Evolutionary conservation across 257 asterid species (phyloP), one percentile per base, ranked within the genome.

Genomic region (Knoxia roxburghii): DNA sequence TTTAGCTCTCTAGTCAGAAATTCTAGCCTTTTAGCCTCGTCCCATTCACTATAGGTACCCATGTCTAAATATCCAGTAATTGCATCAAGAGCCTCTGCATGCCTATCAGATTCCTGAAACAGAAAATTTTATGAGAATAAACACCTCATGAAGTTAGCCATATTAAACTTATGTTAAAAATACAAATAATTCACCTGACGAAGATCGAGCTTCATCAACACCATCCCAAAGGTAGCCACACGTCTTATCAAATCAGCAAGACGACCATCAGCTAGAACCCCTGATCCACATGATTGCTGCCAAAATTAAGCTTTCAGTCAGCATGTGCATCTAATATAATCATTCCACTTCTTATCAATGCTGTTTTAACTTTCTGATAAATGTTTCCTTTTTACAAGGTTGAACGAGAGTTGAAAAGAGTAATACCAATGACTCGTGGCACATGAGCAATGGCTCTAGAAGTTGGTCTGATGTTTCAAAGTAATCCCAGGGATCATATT

Each of bases 11-110:
- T 82, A 17, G 89, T 89, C 79, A 93, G 80, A 73, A 93, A 93
- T 46, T 90, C 95, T n/a, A 90, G 85, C 76, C 80, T 93, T 76
- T 72, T 84, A 26, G 78, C 94, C 85, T 93, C 99, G 69, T 88
- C 90, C 99, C 99, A 93, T 75, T 90, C 95, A 69, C 96, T 90
- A 55, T 93, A 93, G 65, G 90, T 79, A 45, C 97, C 99, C 88
- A 90, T 88, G 78, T 86, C 99, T 73, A 93, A 79, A 78, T 83
- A 93, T 39, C 69, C 70, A 51, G 99, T 93, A 73, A 93, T 88
- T 50, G 99, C 99, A 79, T 90, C 97, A 15, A 93, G 90, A 23
- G 96, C 81, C 69, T 93, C 99, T 18, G 95, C 82, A 76, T 93
- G 99, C 75, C 95, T 81, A 49, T 80, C 87, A 75, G 99, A 93